Conservation (phyloP, 148 eudicot species). For the Amaranthus cruentus region DNA sequence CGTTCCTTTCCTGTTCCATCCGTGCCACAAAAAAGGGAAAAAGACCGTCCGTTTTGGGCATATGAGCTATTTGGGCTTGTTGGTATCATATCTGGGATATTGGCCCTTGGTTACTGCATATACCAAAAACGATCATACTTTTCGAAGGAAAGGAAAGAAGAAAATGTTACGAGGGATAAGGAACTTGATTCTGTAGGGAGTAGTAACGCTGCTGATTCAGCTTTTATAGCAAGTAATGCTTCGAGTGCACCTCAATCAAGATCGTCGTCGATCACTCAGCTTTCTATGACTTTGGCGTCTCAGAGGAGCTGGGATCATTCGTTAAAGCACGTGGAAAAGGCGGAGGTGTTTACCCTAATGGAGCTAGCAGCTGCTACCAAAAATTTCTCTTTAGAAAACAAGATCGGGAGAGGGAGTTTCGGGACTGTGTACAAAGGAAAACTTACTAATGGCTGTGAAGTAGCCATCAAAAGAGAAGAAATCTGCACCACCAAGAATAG, state of each 20-base stretch:
- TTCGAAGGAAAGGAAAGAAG: constrained; percentile 1
- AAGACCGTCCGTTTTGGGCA: constrained; percentile 28
- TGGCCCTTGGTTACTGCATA: constrained; percentile 31
- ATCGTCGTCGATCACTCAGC: constrained; percentile 37
- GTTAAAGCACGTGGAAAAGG: constrained; percentile 37
- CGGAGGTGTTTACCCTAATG: constrained; percentile 36
- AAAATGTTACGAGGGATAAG: constrained; percentile 17
- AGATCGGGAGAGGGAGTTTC: constrained; percentile 56
- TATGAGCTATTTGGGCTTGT: constrained; percentile 37
- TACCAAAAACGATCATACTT: constrained; percentile 13
- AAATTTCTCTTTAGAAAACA: constrained; percentile 43
- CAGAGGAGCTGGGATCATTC: constrained; percentile 41
- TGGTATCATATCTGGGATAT: constrained; percentile 35
- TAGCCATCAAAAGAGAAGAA: constrained; percentile 59
- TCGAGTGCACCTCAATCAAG: constrained; percentile 40
- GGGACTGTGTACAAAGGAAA: constrained; percentile 47
- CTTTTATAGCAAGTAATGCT: constrained; percentile 26
- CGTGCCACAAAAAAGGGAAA: constrained; percentile 2
- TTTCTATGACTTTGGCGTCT: constrained; percentile 29
- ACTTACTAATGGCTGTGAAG: constrained; percentile 45
- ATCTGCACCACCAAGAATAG: constrained; percentile 28
- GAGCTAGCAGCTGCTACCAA: constrained; percentile 46
- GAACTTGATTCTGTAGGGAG: constrained; percentile 23
- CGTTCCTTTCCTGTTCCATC: constrained; percentile 12
- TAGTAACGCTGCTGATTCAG: constrained; percentile 23